Evolutionary conservation across 2,329 filamentous ascomycete species (phyloP).

Genomic region (Alternaria triticimaculans): DNA sequence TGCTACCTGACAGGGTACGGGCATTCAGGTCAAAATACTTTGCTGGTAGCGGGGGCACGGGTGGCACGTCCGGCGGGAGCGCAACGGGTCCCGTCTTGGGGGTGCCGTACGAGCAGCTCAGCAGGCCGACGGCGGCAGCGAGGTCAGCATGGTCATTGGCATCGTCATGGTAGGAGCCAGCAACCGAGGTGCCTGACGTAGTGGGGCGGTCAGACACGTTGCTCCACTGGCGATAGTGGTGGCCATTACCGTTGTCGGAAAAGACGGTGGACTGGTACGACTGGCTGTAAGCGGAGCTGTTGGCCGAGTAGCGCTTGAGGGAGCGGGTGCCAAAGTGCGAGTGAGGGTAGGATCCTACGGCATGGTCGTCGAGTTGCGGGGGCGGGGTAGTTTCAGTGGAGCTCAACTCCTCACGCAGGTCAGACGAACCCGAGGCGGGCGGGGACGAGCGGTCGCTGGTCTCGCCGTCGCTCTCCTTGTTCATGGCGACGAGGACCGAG

Average conservation of each 20-base stretch:
- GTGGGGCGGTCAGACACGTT: constrained; percentile 73
- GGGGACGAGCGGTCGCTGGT: constrained; percentile 83
- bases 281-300: constrained; percentile 65
- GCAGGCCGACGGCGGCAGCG: constrained; percentile 85
- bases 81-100: constrained; percentile 69
- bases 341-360: constrained; percentile 55
- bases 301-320: constrained; percentile 56
- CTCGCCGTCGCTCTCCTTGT: constrained; percentile 66
- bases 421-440: constrained; percentile 79
- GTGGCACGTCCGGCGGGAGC: constrained; percentile 76
- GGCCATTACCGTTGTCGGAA: constrained; percentile 62
- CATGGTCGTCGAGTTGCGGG: constrained; percentile 72
- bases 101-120: constrained; percentile 90
- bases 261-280: constrained; percentile 80
- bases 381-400: constrained; percentile 94
- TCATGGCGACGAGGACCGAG: constrained; percentile 95
- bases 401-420: constrained; percentile 75
- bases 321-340: constrained; percentile 43
- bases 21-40: constrained; percentile 71
- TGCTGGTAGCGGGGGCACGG: constrained; percentile 84
- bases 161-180: constrained; percentile 73
- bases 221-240: constrained; percentile 74
- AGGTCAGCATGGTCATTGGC: constrained; percentile 77
- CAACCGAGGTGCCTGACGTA: constrained; percentile 67
- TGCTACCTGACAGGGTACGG: constrained; percentile 62